Conservation (phyloP, 1,284 basidiomycete genomes). For the Ganoderma sinense region DNA sequence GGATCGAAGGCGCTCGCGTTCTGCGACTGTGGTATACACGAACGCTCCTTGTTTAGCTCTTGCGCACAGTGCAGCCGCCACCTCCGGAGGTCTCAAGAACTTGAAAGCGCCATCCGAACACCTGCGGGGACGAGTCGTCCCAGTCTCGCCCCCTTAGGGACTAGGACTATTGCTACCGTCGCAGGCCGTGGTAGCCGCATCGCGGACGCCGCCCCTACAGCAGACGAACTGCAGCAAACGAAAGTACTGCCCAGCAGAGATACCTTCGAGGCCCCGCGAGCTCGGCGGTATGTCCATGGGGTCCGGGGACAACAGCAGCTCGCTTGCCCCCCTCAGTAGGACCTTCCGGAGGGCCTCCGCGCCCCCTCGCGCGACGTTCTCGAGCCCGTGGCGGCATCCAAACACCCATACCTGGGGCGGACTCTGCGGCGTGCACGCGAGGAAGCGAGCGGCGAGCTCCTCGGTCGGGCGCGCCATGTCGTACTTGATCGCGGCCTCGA, state of each 20-base stretch:
- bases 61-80: background rate
- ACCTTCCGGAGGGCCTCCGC: background rate
- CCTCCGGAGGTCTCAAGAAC: background rate
- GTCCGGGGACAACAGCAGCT: background rate
- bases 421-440: background rate
- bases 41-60: background rate
- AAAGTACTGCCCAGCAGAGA: constrained; percentile 28
- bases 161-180: background rate
- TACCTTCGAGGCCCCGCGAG: constrained; percentile 2
- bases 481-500: constrained; percentile 29
- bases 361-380: constrained; percentile 14
- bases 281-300: background rate
- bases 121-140: background rate
- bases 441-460: constrained; percentile 15
- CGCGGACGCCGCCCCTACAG: background rate
- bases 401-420: constrained; percentile 30
- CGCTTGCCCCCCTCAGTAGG: background rate
- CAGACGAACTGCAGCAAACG: constrained; percentile 27
- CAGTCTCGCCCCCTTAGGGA: background rate
- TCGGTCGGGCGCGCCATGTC: constrained; percentile 24
- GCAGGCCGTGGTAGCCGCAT: background rate
- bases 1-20: background rate
- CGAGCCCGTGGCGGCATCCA: constrained; percentile 23
- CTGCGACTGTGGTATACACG: background rate
- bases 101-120: background rate